Base-by-base conservation (phyloP, 139 green algal species). In the Chlorella sorokiniana region DNA sequence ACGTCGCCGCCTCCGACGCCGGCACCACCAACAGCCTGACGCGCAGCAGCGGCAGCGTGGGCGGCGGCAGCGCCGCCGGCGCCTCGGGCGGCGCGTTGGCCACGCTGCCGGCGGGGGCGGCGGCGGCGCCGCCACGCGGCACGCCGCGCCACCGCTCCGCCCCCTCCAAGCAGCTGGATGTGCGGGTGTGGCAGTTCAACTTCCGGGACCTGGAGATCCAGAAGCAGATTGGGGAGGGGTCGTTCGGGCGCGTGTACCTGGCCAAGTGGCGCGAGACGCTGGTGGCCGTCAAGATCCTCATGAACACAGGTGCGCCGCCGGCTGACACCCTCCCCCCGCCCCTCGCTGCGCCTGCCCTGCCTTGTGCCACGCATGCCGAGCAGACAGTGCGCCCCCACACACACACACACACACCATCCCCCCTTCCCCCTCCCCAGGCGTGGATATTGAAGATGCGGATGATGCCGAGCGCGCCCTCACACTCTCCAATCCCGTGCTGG, bases 221-320 rank as follows among this genome's bases (percentile, higher is more conserved):
- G 42, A 85, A 87, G 62, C 83, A 89, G 71, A 92, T 94, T 44
- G 90, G 90, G 1, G 84, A 91, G 65, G 90, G 90, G 29, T 88
- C 75, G 56, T 94, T 94, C 83, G 90, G 90, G 2, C 76, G 82
- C n/a, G 90, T 94, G 23, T 94, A 87, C 81, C 72, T 93, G 45
- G 90, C 88, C 69, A 89, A 88, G 78, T 92, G 90, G 87, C 83
- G 79, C 1, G 86, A 90, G 52, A 93, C 90, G 22, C 86, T 84
- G 22, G 63, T 68, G 44, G 87, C 87, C 14, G 78, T 89, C 52
- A 74, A 89, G 29, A 80, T 94, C 25, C 73, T 89, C 29, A 81
- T 87, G 51, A 82, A 89, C 64, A 69, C 73, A 3, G 71, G 71
- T 78, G 48, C 64, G 71, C 25, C 5, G 6, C 29, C 40, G 40